These are phyloP conservation scores for Venturia oleaginea DNA, from an alignment of 2,329 filamentous ascomycete species.

Conservation along the genomic window DNA sequence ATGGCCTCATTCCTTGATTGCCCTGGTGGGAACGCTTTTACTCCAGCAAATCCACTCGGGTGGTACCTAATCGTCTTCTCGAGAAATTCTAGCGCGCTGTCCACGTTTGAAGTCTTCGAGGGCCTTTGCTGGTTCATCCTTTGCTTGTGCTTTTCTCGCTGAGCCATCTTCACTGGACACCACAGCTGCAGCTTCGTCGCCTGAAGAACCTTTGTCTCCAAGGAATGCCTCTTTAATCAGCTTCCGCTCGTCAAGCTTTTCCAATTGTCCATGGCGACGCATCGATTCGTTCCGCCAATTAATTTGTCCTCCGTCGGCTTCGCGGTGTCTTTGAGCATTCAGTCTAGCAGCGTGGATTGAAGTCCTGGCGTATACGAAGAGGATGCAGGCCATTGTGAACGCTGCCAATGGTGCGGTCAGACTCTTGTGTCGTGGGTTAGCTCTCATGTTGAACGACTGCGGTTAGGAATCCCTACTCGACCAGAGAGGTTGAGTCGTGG, in stretches of 20 bases:
- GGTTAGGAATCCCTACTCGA: slow-evolving; percentile 1
- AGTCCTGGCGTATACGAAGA: slow-evolving; percentile 54
- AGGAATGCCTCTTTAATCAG: slow-evolving; percentile 18
- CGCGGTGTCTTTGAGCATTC: slow-evolving; percentile 51
- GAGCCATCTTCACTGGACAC: not conserved
- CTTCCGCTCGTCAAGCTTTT: slow-evolving; percentile 33
- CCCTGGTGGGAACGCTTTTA: not conserved
- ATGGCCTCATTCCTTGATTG: not conserved
- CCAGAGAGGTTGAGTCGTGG: slow-evolving; percentile 9
- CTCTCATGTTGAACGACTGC: slow-evolving; percentile 11
- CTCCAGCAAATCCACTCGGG: not conserved
- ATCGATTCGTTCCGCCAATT: slow-evolving; percentile 46
- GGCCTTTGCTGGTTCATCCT: slow-evolving; percentile 2
- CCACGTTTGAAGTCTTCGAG: slow-evolving; percentile 5
- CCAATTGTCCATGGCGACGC: slow-evolving; percentile 42
- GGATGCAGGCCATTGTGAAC: slow-evolving; percentile 50
- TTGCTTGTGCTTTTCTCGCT: not conserved
- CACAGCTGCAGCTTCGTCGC: not conserved
- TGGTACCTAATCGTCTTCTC: not conserved
- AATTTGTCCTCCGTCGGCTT: slow-evolving; percentile 48
- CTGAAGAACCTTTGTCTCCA: slow-evolving; percentile 1
- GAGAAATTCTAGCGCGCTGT: not conserved
- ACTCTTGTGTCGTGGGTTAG: slow-evolving; percentile 29
- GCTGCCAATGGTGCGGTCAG: slow-evolving; percentile 54
- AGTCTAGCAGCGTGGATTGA: slow-evolving; percentile 58